A percentile compares a stretch with the other conserved stretches of the same genome.
These are phyloP conservation scores for Gaillardinia entomophila DNA, from an alignment of 805 yeast genomes.

Conservation along the genomic window DNA sequence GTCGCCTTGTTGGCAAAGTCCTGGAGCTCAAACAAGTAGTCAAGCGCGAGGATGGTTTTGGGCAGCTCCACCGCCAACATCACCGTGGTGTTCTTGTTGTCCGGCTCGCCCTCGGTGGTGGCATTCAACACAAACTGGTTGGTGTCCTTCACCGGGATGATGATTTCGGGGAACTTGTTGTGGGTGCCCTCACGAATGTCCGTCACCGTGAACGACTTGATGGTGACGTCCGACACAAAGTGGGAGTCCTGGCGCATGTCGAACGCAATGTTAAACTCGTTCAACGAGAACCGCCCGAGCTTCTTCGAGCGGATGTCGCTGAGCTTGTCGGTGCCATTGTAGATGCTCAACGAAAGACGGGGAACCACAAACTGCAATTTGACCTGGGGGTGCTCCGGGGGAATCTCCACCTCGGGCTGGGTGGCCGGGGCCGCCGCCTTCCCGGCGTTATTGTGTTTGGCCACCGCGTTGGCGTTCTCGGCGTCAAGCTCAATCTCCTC, in stretches of 20 bases:
- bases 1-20: conserved; percentile 52
- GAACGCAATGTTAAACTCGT: conserved; percentile 49
- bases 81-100: conserved; percentile 36
- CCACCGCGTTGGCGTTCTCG: conserved; percentile 51
- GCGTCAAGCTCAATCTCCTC: conserved; percentile 59
- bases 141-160: conserved; percentile 62
- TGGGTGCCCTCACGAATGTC: conserved; percentile 61
- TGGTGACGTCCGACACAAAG: conserved; percentile 53
- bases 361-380: conserved; percentile 58
- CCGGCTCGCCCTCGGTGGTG: conserved; percentile 34
- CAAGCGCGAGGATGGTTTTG: conserved; percentile 73
- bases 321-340: conserved; percentile 42
- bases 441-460: conserved; percentile 15
- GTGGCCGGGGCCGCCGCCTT: neutral
- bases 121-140: conserved; percentile 66
- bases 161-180: conserved; percentile 73
- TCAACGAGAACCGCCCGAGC: conserved; percentile 42
- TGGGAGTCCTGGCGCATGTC: conserved; percentile 49
- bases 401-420: conserved; percentile 3
- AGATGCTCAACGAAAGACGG: conserved; percentile 54
- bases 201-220: conserved; percentile 69
- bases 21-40: conserved; percentile 74
- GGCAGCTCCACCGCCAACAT: conserved; percentile 76
- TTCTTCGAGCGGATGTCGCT: conserved; percentile 28
- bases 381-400: conserved; percentile 30